A percentile compares a stretch with the other conserved stretches of the same genome.
These are phyloP conservation scores for Monosporozyma solicola DNA, from an alignment of 805 yeast genomes.

Conservation along the genomic window DNA sequence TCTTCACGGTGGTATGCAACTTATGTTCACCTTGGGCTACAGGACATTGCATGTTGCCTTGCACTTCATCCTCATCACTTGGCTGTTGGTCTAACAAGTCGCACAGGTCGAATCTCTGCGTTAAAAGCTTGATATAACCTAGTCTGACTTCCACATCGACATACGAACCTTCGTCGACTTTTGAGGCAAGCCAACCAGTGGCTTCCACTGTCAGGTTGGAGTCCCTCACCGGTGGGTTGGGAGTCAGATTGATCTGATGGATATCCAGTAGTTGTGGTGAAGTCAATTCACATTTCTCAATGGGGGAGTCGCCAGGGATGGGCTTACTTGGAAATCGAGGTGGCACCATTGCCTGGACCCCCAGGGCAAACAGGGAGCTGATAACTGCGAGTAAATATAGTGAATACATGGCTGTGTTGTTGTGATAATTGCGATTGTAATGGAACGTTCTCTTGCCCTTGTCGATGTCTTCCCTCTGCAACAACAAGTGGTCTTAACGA, in stretches of 20 bases:
- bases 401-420: background rate
- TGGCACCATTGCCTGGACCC: background rate
- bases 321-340: constrained; percentile 36
- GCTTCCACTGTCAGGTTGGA: constrained; percentile 72
- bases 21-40: constrained; percentile 57
- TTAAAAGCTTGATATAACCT: constrained; percentile 81
- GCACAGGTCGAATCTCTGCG: constrained; percentile 89
- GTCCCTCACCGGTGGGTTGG: constrained; percentile 91
- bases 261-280: constrained; percentile 58
- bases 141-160: constrained; percentile 89
- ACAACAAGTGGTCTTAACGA: too few relatives aligned
- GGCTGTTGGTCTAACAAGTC: constrained; percentile 44
- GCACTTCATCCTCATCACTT: constrained; percentile 50
- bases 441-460: too few relatives aligned
- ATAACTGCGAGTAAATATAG: background rate
- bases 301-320: constrained; percentile 86
- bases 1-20: constrained; percentile 62
- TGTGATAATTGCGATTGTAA: background rate
- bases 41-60: constrained; percentile 75
- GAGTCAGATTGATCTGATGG: constrained; percentile 50
- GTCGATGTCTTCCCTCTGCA: too few relatives aligned
- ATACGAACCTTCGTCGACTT: constrained; percentile 76
- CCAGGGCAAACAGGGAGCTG: background rate
- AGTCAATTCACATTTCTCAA: constrained; percentile 61
- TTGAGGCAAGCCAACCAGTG: constrained; percentile 47